A percentile compares a stretch with the other conserved stretches of the same genome.
Conservation (phyloP, 495 filamentous ascomycete species). For the Trichoderma erinaceum region DNA sequence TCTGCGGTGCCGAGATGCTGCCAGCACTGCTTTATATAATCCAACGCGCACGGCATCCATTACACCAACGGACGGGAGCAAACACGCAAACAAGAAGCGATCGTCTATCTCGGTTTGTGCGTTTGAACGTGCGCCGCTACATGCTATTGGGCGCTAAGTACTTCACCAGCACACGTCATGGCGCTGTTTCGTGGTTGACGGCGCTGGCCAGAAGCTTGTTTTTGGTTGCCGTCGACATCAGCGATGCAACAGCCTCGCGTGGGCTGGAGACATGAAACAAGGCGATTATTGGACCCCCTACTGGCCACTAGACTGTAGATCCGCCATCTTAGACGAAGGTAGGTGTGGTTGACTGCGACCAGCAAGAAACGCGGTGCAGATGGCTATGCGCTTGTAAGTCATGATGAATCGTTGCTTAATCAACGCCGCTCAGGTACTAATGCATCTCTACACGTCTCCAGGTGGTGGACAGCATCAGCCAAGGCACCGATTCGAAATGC, state of each 20-base stretch:
- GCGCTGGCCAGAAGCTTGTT: slow-evolving; percentile 5
- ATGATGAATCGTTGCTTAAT: too few species aligned
- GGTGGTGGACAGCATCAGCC: too few species aligned
- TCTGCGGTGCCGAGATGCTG: background rate
- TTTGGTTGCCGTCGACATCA: slow-evolving; percentile 2
- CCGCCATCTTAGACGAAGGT: background rate
- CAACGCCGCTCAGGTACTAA: too few species aligned
- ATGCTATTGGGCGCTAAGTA: background rate
- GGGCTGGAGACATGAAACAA: slow-evolving; percentile 1
- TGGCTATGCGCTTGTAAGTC: too few species aligned
- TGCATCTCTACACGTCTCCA: too few species aligned
- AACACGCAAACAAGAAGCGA: background rate
- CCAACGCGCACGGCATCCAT: background rate
- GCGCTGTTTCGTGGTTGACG: background rate
- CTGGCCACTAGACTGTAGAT: slow-evolving; percentile 1
- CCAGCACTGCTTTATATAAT: background rate
- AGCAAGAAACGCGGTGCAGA: background rate
- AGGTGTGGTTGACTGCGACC: background rate
- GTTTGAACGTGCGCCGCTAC: background rate
- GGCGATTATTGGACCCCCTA: background rate
- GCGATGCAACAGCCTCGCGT: background rate
- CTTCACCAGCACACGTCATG: background rate
- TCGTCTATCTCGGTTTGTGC: background rate
- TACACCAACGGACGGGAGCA: background rate
- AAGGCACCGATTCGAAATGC: too few species aligned